A percentile compares a stretch with the other conserved stretches of the same genome.
phyloP scores from a whole-genome alignment of 768 basidiomycete genomes.

The button mushroom (Agaricus bisporus) region DNA sequence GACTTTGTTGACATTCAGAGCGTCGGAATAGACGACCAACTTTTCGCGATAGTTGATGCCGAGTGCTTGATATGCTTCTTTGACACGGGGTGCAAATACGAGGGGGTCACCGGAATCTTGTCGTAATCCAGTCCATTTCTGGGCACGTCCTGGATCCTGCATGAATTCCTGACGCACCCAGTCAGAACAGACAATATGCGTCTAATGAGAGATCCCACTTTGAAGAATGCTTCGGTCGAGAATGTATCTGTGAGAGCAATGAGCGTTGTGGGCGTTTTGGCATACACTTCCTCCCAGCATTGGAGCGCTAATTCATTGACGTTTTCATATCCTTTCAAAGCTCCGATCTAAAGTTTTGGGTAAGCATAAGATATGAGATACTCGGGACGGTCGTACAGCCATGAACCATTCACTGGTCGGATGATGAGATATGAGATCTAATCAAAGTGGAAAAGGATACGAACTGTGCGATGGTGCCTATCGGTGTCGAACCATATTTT shows the following conservation, averaged over 20 bases:
- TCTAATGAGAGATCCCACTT: conserved; percentile 30
- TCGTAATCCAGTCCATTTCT: conserved; percentile 75
- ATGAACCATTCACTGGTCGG: conserved; percentile 78
- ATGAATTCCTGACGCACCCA: conserved; percentile 44
- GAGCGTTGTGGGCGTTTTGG: conserved; percentile 37
- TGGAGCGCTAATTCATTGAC: conserved; percentile 71
- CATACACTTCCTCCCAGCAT: conserved; percentile 81
- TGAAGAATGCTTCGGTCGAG: conserved; percentile 80
- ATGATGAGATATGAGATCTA: not conserved
- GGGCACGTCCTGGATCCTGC: conserved; percentile 50
- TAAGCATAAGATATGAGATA: not conserved
- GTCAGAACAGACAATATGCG: not conserved
- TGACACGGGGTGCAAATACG: conserved; percentile 69
- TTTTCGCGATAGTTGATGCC: conserved; percentile 64
- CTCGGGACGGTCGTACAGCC: conserved; percentile 47
- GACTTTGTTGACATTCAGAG: not conserved
- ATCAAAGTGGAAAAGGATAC: conserved; percentile 11
- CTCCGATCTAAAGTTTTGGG: conserved; percentile 62
- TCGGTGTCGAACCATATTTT: conserved; percentile 56
- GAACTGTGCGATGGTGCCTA: conserved; percentile 89
- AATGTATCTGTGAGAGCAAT: conserved; percentile 95
- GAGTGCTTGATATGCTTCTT: conserved; percentile 62
- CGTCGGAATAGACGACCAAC: conserved; percentile 65
- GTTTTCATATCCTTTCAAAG: conserved; percentile 74
- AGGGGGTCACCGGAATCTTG: conserved; percentile 95